A percentile compares a stretch with the other conserved stretches of the same genome.
These are phyloP conservation scores for Aspergillus quadrilineatus DNA, from an alignment of 2,329 filamentous ascomycete genomes.

Conservation along the genomic window DNA sequence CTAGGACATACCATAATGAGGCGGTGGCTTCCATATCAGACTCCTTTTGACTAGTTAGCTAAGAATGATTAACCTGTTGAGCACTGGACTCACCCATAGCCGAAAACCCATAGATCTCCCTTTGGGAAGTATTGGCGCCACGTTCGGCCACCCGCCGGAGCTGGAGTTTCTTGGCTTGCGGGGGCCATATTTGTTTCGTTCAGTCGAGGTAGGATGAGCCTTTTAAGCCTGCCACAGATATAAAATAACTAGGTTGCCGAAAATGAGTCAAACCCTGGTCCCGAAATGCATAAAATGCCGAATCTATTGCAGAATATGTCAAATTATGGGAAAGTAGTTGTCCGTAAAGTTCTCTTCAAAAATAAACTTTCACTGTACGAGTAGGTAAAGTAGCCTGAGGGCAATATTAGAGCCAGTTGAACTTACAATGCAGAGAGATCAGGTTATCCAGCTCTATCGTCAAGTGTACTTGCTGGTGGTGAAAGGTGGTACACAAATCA, in stretches of 20 bases:
- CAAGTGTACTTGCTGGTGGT: constrained; percentile 1
- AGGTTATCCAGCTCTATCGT: not conserved
- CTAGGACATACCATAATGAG: constrained; percentile 73
- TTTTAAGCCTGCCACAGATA: not conserved
- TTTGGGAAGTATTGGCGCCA: constrained; percentile 47
- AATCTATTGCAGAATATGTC: not conserved
- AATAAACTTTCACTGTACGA: not conserved
- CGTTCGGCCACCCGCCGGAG: constrained; percentile 33
- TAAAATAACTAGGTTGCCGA: not conserved
- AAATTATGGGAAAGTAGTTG: not conserved
- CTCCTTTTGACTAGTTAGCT: constrained; percentile 58
- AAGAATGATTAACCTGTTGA: not conserved
- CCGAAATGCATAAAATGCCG: not conserved
- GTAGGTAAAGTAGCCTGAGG: not conserved
- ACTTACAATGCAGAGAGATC: not conserved
- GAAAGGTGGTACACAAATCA: constrained; percentile 10
- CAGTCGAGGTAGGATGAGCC: not conserved
- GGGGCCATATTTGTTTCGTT: constrained; percentile 2
- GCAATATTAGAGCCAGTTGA: not conserved
- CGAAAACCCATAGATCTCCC: constrained; percentile 90
- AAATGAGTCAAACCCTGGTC: not conserved
- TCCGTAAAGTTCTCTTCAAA: not conserved
- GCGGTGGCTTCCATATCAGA: constrained; percentile 97
- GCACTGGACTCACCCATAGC: constrained; percentile 73
- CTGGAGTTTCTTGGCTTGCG: constrained; percentile 20